Evolutionary conservation across 2,329 filamentous ascomycete genomes (phyloP), one percentile per base, ranked within the genome.

Genomic region (Fusarium pseudocircinatum): DNA sequence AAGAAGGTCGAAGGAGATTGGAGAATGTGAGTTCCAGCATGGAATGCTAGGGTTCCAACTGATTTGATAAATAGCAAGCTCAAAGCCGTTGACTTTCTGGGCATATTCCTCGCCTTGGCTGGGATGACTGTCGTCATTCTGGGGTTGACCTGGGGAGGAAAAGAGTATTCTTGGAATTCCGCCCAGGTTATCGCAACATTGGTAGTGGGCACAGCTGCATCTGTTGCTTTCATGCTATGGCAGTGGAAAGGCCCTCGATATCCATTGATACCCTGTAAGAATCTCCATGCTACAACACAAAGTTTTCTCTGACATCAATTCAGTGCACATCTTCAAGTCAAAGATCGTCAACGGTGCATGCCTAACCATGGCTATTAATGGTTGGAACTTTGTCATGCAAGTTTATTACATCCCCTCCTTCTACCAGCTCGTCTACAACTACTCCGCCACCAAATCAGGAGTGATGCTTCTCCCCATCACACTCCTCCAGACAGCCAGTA

Each of bases 311-410:
- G 3, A 28, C 49, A 74, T 15, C 10, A 11, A 20, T 1, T 16
- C 77, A 77, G 83, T 89, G 40, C 85, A 87, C 69, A 87, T 91
- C 22, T 89, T 90, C 82, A 85, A 84, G 71, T 84, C 82, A 2
- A 81, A 80, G 22, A 87, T 89, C 36, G 86, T 89, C 36, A 87
- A 87, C 40, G 87, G 88, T 3, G 86, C 87, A 2, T 88, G 86
- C 66, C 70, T 89, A 24, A 88, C 86, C 22, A 88, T 88, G 86
- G 86, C 87, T 40, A 85, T 89, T 75, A 89, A 89, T 57, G 87
- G 88, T 7, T 89, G 88, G 87, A 89, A 89, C 70, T 89, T 89
- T 62, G 81, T 89, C 30, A 84, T 88, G n/a, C 87, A 89, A 69
- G 80, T 87, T 13, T 87, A 87, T 70, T 87, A 84, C 63, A 82